These are phyloP conservation scores for Bondarzewia mesenterica DNA, from an alignment of 1,284 basidiomycete genomes.

Conservation along the genomic window DNA sequence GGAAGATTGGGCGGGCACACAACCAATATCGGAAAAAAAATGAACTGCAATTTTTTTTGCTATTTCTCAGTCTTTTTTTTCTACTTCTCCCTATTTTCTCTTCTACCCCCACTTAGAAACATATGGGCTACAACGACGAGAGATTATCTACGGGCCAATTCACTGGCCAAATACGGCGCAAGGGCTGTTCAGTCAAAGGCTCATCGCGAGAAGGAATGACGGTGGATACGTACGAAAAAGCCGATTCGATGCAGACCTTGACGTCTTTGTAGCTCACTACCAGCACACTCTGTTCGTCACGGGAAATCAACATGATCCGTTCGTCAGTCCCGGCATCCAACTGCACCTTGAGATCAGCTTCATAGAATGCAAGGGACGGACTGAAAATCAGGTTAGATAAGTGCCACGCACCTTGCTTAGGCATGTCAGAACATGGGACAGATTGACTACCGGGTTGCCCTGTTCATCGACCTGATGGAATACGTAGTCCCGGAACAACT, in stretches of 20 bases:
- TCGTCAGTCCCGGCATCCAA: conserved; percentile 92
- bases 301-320: conserved; percentile 87
- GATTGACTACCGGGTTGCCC: conserved; percentile 84
- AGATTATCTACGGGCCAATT: conserved; percentile 16
- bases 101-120: not conserved
- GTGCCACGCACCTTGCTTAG: conserved; percentile 70
- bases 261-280: conserved; percentile 95
- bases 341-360: conserved; percentile 28
- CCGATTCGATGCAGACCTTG: conserved; percentile 77
- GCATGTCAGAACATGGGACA: conserved; percentile 85
- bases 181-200: too few relatives aligned
- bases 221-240: conserved; percentile 47
- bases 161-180: conserved; percentile 11
- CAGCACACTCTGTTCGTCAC: conserved; percentile 94
- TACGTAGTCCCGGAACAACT: conserved; percentile 96
- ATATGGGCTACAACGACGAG: not conserved
- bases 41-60: conserved; percentile 26
- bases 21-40: conserved; percentile 8
- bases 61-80: conserved; percentile 52
- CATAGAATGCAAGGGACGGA: not conserved
- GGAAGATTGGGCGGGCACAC: too few relatives aligned
- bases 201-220: not conserved
- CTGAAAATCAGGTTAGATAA: not conserved
- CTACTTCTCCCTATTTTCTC: conserved; percentile 46
- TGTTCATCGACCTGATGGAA: conserved; percentile 96